phyloP scores from a whole-genome alignment of 139 green algal species.

The Limnomonas spitsbergensis region DNA sequence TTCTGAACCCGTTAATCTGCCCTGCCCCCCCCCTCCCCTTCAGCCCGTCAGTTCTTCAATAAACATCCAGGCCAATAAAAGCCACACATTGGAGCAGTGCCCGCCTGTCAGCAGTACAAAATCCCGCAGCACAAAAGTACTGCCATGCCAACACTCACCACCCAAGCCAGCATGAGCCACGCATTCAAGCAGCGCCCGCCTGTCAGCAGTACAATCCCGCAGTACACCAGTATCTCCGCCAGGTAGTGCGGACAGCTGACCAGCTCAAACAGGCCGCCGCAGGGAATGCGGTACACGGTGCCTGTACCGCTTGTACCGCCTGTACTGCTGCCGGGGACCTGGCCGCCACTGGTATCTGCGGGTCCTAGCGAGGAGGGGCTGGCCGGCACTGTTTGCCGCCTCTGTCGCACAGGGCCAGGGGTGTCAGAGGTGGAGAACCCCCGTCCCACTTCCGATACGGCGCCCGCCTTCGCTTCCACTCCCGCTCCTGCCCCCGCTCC shows the following conservation, averaged over 20 bases:
- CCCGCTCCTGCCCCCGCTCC: too few relatives aligned
- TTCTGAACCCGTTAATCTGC: too few relatives aligned
- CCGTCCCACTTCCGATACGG: too few relatives aligned
- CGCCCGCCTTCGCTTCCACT: too few relatives aligned
- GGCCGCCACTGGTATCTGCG: too few relatives aligned
- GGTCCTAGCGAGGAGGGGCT: too few relatives aligned
- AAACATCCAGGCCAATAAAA: slow-evolving; percentile 54
- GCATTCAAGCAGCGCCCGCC: not conserved
- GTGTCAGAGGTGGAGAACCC: too few relatives aligned
- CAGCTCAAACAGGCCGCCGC: slow-evolving; percentile 63
- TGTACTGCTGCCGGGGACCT: too few relatives aligned
- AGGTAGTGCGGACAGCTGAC: slow-evolving; percentile 84
- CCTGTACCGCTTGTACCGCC: too few relatives aligned
- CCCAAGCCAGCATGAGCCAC: slow-evolving; percentile 47
- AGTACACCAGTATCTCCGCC: slow-evolving; percentile 77
- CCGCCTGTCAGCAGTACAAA: slow-evolving; percentile 19
- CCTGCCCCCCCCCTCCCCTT: not conserved
- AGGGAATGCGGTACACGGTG: slow-evolving; percentile 17
- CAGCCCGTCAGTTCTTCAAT: slow-evolving; percentile 13
- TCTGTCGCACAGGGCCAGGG: too few relatives aligned
- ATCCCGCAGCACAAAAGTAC: slow-evolving; percentile 76
- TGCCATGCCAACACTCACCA: slow-evolving; percentile 63
- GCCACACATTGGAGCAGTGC: slow-evolving; percentile 3
- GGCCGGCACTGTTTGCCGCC: too few relatives aligned
- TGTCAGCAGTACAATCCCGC: slow-evolving; percentile 44